Conservation (phyloP, 2,329 filamentous ascomycete genomes). For the Trichoderma sp. region DNA sequence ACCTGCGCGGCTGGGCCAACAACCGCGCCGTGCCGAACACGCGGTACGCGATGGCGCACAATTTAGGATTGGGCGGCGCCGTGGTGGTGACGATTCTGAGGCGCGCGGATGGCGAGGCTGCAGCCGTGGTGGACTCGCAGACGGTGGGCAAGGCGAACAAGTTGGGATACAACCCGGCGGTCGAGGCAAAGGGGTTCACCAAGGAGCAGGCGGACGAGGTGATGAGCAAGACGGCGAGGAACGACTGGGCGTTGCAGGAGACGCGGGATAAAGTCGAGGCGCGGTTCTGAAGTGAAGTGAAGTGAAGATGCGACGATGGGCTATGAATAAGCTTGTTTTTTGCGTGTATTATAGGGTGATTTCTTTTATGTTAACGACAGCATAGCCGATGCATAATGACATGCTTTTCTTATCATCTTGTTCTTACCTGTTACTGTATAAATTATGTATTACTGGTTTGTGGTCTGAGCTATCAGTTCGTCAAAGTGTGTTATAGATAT, state of each 20-base stretch:
- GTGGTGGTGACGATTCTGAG: slow-evolving; percentile 89
- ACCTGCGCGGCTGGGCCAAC: slow-evolving; percentile 92
- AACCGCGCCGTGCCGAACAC: slow-evolving; percentile 74
- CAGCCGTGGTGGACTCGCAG: slow-evolving; percentile 60
- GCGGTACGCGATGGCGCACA: slow-evolving; percentile 80
- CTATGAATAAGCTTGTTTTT: neutral
- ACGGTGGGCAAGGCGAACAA: slow-evolving; percentile 66
- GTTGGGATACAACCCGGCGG: slow-evolving; percentile 89
- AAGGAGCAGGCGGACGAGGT: slow-evolving; percentile 70
- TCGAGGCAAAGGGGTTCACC: slow-evolving; percentile 86
- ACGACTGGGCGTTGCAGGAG: slow-evolving; percentile 78
- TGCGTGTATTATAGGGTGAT: neutral
- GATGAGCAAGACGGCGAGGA: slow-evolving; percentile 65
- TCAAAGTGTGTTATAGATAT: neutral
- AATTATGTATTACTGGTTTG: too few relatives aligned
- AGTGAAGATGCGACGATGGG: neutral
- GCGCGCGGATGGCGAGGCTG: slow-evolving; percentile 73
- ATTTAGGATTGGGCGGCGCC: slow-evolving; percentile 87
- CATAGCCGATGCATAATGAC: neutral
- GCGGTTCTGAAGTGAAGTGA: slow-evolving; percentile 34
- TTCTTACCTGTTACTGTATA: too few relatives aligned
- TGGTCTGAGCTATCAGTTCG: neutral
- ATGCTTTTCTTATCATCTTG: neutral
- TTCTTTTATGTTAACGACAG: neutral
- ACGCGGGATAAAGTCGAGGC: slow-evolving; percentile 45